A percentile compares a stretch with the other conserved stretches of the same genome.
phyloP scores from a whole-genome alignment of 2,329 filamentous ascomycete species.

The Mariannaea sp. region DNA sequence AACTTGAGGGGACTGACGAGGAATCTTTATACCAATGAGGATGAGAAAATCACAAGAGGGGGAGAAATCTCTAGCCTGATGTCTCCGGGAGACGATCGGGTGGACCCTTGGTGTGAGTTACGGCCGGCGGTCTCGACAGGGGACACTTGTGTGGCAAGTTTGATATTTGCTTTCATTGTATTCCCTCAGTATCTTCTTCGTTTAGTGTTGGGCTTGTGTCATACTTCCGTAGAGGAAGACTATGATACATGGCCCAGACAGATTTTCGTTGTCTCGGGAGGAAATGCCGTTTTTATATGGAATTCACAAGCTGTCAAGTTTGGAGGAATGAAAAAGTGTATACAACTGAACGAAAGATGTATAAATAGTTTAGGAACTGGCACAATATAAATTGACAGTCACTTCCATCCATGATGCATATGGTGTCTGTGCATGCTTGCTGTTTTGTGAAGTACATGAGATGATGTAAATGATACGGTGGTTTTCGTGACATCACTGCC shows the following conservation, averaged over 20 bases:
- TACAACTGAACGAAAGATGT: constrained; percentile 24
- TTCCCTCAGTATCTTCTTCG: constrained; percentile 31
- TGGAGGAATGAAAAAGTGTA: constrained; percentile 13
- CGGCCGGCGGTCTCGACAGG: constrained; percentile 35
- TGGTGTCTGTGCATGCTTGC: neutral
- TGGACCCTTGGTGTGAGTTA: constrained; percentile 32
- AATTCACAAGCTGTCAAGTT: constrained; percentile 14
- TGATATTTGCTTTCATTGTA: constrained; percentile 40
- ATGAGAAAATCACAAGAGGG: constrained; percentile 34
- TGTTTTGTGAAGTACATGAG: neutral
- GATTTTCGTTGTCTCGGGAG: constrained; percentile 17
- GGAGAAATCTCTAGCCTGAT: constrained; percentile 25
- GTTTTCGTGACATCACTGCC: no score
- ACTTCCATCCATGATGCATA: constrained; percentile 4
- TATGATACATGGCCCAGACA: neutral
- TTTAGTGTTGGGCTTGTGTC: constrained; percentile 20
- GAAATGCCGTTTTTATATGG: constrained; percentile 19
- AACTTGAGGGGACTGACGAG: constrained; percentile 30
- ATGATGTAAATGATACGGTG: no score
- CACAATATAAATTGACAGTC: constrained; percentile 37
- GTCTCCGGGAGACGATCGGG: constrained; percentile 35
- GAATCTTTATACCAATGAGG: constrained; percentile 41
- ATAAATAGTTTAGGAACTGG: constrained; percentile 41
- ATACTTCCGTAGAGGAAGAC: constrained; percentile 6
- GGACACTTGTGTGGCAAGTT: constrained; percentile 39